phyloP scores from a whole-genome alignment of 164 flowering plant species.

The Paratinospora sagittata region DNA sequence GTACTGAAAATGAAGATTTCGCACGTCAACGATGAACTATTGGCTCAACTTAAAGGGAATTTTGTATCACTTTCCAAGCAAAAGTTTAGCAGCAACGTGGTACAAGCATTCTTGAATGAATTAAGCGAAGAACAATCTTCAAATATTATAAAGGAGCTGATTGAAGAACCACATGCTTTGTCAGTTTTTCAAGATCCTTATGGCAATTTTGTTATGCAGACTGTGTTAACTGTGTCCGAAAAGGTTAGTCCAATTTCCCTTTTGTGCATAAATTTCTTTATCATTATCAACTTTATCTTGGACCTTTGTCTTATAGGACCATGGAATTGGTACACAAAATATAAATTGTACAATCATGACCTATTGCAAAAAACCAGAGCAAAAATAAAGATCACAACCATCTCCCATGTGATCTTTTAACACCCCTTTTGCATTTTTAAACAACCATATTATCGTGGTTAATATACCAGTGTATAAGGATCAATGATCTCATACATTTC shows the following conservation, averaged over 20 bases:
- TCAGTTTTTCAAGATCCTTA: conserved; percentile 16
- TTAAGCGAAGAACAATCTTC: conserved; percentile 6
- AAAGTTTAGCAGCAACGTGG: conserved; percentile 45
- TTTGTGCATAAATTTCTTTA: too few relatives aligned
- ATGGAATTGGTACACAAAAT: background rate
- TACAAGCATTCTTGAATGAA: conserved; percentile 28
- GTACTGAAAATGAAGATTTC: too few relatives aligned
- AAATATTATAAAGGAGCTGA: conserved; percentile 29
- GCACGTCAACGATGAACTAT: too few relatives aligned
- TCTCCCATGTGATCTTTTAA: background rate
- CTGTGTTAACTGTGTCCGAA: background rate
- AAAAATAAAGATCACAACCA: background rate
- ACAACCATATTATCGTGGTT: too few relatives aligned
- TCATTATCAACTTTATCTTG: background rate
- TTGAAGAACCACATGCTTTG: conserved; percentile 9
- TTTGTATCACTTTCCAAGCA: conserved; percentile 32
- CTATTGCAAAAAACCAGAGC: too few relatives aligned
- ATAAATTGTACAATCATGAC: background rate
- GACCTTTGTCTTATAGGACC: background rate
- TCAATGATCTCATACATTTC: too few relatives aligned
- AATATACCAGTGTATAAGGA: too few relatives aligned
- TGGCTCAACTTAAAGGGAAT: conserved; percentile 28
- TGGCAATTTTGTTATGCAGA: background rate
- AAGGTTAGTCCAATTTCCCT: background rate
- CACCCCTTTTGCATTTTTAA: background rate